Conservation (phyloP, 1,284 basidiomycete species). For the Cutaneotrichosporon sp. region DNA sequence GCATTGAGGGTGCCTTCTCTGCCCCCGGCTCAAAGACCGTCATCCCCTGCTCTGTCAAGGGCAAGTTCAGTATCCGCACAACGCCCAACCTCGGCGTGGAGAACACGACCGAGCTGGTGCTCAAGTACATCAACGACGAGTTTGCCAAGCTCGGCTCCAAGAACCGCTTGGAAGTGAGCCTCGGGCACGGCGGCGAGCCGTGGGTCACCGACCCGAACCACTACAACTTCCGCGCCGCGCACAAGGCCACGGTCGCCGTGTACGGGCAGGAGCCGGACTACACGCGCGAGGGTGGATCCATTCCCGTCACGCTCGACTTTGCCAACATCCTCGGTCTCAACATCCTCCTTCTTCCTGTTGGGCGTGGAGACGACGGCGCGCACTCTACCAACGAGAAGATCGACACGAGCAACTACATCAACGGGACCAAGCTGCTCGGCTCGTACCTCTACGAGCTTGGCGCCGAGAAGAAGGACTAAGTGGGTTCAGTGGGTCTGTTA, state of each 20-base stretch:
- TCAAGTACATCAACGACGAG: conserved; percentile 66
- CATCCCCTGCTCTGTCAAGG: conserved; percentile 82
- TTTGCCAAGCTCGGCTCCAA: conserved; percentile 79
- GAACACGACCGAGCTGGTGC: conserved; percentile 65
- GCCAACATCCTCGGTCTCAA: conserved; percentile 70
- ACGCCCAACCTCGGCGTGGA: conserved; percentile 79
- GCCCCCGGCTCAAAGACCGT: conserved; percentile 88
- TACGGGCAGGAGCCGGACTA: conserved; percentile 81
- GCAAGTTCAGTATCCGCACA: conserved; percentile 85
- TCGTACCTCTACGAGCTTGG: conserved; percentile 78
- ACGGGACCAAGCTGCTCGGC: conserved; percentile 70
- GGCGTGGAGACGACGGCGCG: conserved; percentile 85
- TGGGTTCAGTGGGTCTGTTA: no score
- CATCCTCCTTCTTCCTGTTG: conserved; percentile 85
- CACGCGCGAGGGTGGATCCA: conserved; percentile 88
- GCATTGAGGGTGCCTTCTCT: conserved; percentile 93
- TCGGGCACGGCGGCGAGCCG: conserved; percentile 77
- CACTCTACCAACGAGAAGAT: conserved; percentile 89
- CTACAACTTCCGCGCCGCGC: conserved; percentile 93
- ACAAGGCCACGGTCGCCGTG: conserved; percentile 64
- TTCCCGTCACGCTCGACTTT: conserved; percentile 94
- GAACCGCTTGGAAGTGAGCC: conserved; percentile 66
- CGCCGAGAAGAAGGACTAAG: conserved; percentile 25
- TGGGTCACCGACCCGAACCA: conserved; percentile 66
- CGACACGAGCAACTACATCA: conserved; percentile 86